Evolutionary conservation across 2,329 filamentous ascomycete genomes (phyloP).

Genomic region (Talaromyces sp.): DNA sequence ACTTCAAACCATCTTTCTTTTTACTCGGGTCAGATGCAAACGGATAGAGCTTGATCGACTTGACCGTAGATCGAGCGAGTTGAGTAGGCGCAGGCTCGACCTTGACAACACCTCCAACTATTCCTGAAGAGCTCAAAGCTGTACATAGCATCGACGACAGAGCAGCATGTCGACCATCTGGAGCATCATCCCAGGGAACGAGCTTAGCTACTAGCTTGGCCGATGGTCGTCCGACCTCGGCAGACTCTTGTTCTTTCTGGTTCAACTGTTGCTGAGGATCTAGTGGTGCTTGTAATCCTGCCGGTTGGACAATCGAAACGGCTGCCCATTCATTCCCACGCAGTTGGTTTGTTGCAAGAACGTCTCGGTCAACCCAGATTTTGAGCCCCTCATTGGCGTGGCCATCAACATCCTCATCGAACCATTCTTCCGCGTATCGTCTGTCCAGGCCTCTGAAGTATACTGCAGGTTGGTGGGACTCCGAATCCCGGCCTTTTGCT

Average conservation of each 20-base stretch:
- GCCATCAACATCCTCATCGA: conserved; percentile 60
- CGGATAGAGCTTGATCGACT: conserved; percentile 72
- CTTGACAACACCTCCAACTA: conserved; percentile 82
- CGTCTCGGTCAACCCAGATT: conserved; percentile 80
- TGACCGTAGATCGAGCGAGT: conserved; percentile 61
- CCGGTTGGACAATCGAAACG: conserved; percentile 82
- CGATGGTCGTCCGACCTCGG: conserved; percentile 53
- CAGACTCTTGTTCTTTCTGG: conserved; percentile 60
- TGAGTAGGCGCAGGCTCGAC: conserved; percentile 75
- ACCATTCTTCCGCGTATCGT: conserved; percentile 65
- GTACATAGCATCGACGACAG: conserved; percentile 73
- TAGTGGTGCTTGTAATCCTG: conserved; percentile 65
- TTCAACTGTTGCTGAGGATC: conserved; percentile 61
- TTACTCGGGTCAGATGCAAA: conserved; percentile 59
- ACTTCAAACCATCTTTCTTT: conserved; percentile 64
- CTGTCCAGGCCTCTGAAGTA: conserved; percentile 79
- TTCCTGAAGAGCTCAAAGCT: conserved; percentile 63
- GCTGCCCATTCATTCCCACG: conserved; percentile 71
- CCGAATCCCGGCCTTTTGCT: conserved; percentile 53
- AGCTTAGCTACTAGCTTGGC: conserved; percentile 72
- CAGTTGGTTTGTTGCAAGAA: conserved; percentile 66
- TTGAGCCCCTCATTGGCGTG: conserved; percentile 57
- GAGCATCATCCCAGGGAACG: conserved; percentile 76
- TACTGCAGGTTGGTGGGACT: conserved; percentile 54
- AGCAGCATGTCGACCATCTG: conserved; percentile 72